These are phyloP conservation scores for Chaetomium cochliodes DNA, from an alignment of 495 filamentous ascomycete genomes.

Conservation along the genomic window DNA sequence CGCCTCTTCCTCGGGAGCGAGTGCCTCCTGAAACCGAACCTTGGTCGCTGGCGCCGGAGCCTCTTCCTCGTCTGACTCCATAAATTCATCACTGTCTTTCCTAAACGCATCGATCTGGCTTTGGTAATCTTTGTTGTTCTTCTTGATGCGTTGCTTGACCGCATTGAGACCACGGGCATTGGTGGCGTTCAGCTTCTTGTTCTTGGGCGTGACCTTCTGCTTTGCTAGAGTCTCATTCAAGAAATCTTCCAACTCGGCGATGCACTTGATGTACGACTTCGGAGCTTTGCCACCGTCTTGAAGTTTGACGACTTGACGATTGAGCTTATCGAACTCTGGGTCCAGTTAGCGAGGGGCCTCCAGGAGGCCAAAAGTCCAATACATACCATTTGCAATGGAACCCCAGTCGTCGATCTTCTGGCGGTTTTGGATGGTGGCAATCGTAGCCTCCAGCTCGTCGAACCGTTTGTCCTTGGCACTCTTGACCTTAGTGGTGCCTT, in stretches of 20 bases:
- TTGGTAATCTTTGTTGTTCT: constrained; percentile 94
- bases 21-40: constrained; percentile 39
- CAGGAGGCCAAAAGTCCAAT: no score
- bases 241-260: constrained; percentile 92
- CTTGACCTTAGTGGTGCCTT: constrained; percentile 80
- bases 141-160: constrained; percentile 94
- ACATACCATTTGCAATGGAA: constrained; percentile 81
- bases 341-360: constrained; percentile 21
- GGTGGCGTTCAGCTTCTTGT: constrained; percentile 98
- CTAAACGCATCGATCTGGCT: constrained; percentile 84
- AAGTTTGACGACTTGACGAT: constrained; percentile 80
- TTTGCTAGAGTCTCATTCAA: constrained; percentile 92
- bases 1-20: constrained; percentile 33
- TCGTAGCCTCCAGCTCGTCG: constrained; percentile 87
- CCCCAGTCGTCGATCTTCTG: constrained; percentile 97
- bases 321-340: constrained; percentile 94
- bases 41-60: constrained; percentile 50
- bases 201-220: constrained; percentile 93
- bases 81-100: constrained; percentile 77
- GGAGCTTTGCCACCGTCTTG: constrained; percentile 72
- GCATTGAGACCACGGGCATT: constrained; percentile 92
- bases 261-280: constrained; percentile 86
- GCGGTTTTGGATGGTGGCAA: constrained; percentile 89
- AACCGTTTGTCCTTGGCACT: constrained; percentile 96
- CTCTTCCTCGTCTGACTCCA: constrained; percentile 80